Base-by-base conservation (phyloP, 306 rosid genomes). In the Castanospermum australe region DNA sequence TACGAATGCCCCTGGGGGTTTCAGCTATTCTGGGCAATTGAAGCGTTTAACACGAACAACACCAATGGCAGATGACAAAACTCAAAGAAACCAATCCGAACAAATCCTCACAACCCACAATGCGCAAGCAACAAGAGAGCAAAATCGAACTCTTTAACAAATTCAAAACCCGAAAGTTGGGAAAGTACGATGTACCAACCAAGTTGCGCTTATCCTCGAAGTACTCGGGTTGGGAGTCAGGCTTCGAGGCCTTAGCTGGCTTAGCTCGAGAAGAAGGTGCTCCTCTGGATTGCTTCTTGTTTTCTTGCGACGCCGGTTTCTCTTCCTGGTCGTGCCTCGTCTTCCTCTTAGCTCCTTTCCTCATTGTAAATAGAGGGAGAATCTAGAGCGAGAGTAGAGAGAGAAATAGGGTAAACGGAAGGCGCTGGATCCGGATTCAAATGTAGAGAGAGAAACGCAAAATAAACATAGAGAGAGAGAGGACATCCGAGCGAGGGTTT, bases 261-360 rank as follows among this genome's bases (percentile, higher is more conserved):
- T 88, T 88, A 61, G 89, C 80, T 21, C 81, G 83, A 76, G 80
- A 65, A 76, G 80, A 65, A 30, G 82, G 42, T 30, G 87, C 64
- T 60, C 79, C 74, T 54, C 57, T 65, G 5, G 86, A 45, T 33
- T 63, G 76, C 61, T 82, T 83, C 54, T 69, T 76, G 17, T 66
- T 55, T 9, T 64, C 82, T 38, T 59, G 64, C 32, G 54, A 8
- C 15, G 70, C 24, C 15, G 77, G 18, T 54, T 76, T 48, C 4
- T 79, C 67, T 32, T 81, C 85, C 32, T 76, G 67, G 21, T 41
- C 76, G 50, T 74, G 75, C 45, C 32, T 65, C 13, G 65, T 57
- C 75, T 87, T 87, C 72, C 93, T 80, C 86, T 85, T 89, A 12
- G 88, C 6, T 15, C 81, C 86, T 71, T 59, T 87, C 81, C 25